Conservation (phyloP, 2,329 filamentous ascomycete species). For the Colletotrichum chlorophyti region DNA sequence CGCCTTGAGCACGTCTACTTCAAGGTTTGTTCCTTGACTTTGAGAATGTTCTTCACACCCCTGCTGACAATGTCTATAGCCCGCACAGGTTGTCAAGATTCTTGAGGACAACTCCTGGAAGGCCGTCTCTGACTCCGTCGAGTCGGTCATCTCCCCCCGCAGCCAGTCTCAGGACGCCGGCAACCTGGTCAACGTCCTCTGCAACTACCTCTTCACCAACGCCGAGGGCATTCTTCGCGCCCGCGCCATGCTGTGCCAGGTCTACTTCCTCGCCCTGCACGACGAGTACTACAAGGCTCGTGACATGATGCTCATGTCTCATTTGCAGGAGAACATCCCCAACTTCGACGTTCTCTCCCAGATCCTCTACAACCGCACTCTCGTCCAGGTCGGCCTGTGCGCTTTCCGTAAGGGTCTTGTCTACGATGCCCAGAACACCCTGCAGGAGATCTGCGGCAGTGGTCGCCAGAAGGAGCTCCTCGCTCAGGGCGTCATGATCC, state of each 20-base stretch:
- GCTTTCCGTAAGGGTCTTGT: slow-evolving; percentile 97
- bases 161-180: slow-evolving; percentile 71
- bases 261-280: slow-evolving; percentile 97
- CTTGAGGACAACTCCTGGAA: slow-evolving; percentile 96
- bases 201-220: slow-evolving; percentile 92
- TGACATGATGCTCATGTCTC: slow-evolving; percentile 99
- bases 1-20: slow-evolving; percentile 98
- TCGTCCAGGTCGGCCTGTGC: slow-evolving; percentile 97
- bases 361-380: slow-evolving; percentile 97
- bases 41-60: neutral
- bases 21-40: slow-evolving; percentile 68
- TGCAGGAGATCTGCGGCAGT: slow-evolving; percentile 97
- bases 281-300: slow-evolving; percentile 97
- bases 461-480: slow-evolving; percentile 97
- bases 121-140: slow-evolving; percentile 69
- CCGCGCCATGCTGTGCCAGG: slow-evolving; percentile 96
- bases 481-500: slow-evolving; percentile 97
- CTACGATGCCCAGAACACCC: slow-evolving; percentile 96
- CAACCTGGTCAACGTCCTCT: slow-evolving; percentile 83
- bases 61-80: slow-evolving; percentile 53
- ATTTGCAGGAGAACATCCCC: slow-evolving; percentile 95
- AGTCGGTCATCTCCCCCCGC: slow-evolving; percentile 84
- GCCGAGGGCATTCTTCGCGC: slow-evolving; percentile 96
- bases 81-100: slow-evolving; percentile 88
- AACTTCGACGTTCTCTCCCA: slow-evolving; percentile 97